Base-by-base conservation (phyloP, 768 basidiomycete genomes). In the Amanita brunnescens region DNA sequence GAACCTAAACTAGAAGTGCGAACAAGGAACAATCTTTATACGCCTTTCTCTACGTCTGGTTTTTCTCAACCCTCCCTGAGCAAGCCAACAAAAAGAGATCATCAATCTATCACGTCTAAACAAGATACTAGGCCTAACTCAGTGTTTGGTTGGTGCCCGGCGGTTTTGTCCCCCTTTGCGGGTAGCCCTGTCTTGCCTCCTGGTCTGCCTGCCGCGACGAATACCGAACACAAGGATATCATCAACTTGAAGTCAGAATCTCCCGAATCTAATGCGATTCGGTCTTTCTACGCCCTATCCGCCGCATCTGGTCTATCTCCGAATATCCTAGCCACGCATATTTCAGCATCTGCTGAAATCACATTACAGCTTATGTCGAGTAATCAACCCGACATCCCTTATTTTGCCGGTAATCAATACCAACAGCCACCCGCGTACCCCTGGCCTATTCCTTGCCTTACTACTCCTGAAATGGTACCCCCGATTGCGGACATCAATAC, bases 221-320 rank as follows among this genome's bases (percentile, higher is more conserved):
- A 43, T 43, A n/a, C n/a, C n/a, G n/a, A n/a, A n/a, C n/a, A n/a
- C n/a, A n/a, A n/a, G n/a, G n/a, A n/a, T n/a, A n/a, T n/a, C n/a
- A n/a, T n/a, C n/a, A n/a, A n/a, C n/a, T n/a, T n/a, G n/a, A n/a
- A n/a, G n/a, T n/a, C 30, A 20, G 30, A 14, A 50, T 50, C 26
- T 39, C 24, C 41, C 40, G 18, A 9, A 26, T 14, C n/a, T n/a
- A n/a, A n/a, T n/a, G n/a, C n/a, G n/a, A n/a, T n/a, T n/a, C 32
- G 6, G 39, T 50, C 49, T 33, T 50, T 42, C 14, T 48, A 32
- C 38, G 57, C 51, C 20, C 51, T 59, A 16, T 62, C 58, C 37
- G 63, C 66, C 26, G 62, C 65, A 46, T 63, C 67, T 49, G 70
- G 69, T 29, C 57, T 70, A 38, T 64, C 66, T 33, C 55, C 67